These are phyloP conservation scores for Ophiostoma montium DNA, from an alignment of 2,329 filamentous ascomycete genomes.

Conservation along the genomic window DNA sequence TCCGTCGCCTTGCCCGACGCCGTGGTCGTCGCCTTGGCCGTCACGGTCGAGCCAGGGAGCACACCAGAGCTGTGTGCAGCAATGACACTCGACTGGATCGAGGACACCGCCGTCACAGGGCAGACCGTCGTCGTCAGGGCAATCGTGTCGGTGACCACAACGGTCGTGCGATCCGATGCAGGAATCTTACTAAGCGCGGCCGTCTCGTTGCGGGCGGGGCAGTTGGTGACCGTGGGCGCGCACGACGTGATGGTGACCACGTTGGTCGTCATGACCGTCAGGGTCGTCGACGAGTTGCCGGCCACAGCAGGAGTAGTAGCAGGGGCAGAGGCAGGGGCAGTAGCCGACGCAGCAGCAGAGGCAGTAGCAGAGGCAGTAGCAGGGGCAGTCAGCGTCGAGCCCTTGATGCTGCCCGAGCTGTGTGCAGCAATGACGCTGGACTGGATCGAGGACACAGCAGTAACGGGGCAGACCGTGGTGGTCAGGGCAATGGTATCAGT, in stretches of 20 bases:
- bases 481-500: constrained; percentile 25
- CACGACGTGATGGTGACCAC: constrained; percentile 23
- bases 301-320: background rate
- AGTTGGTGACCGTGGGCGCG: constrained; percentile 16
- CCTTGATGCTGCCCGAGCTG: constrained; percentile 21
- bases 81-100: constrained; percentile 25
- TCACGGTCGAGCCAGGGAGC: constrained; percentile 25
- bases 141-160: constrained; percentile 26
- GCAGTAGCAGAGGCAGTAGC: constrained; percentile 18
- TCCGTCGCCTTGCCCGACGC: no score
- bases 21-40: no score
- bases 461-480: constrained; percentile 29
- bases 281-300: constrained; percentile 19
- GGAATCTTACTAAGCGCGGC: constrained; percentile 24
- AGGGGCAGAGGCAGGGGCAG: constrained; percentile 19
- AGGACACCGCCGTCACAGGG: constrained; percentile 25
- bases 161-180: constrained; percentile 15
- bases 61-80: constrained; percentile 19
- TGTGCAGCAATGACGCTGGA: constrained; percentile 21
- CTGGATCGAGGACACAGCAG: constrained; percentile 23
- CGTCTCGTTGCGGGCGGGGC: constrained; percentile 19
- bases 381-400: constrained; percentile 25
- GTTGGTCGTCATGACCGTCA: constrained; percentile 26
- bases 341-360: constrained; percentile 16
- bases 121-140: constrained; percentile 26